Base-by-base conservation (phyloP, 2,329 filamentous ascomycete species). In the Triangularia setosa region DNA sequence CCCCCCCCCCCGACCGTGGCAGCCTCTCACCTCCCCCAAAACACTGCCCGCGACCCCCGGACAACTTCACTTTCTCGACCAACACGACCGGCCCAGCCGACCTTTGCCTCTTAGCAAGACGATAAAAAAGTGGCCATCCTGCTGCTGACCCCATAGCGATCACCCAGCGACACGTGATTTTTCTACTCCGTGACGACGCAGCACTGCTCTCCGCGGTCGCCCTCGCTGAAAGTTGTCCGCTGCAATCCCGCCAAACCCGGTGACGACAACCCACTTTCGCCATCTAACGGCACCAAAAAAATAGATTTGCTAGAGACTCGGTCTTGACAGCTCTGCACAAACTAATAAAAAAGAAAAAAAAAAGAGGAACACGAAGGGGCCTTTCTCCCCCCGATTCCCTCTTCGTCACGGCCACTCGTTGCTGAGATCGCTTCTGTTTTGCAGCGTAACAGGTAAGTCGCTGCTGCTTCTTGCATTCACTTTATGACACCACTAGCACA, bases 321-420 rank as follows among this genome's bases (percentile, higher is more conserved):
- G 30, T 33, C 30, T 33, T 33, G 30, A 48, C n/a, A 30, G 44
- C 48, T 30, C 48, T 25, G 33, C 44, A 40, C 48, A 59, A 14
- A 25, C 33, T 1, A 33, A 57, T 12, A 52, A 52, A 52, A 21
- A 5, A 7, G 61, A 6, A 24, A 24, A 63, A 7, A 48, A 30
- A 24, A 48, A 44, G 58, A 63, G 24, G 52, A 64, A 53, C 66
- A 65, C 33, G 54, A 64, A 75, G 75, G 78, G 73, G 70, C 74
- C 74, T 72, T 69, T 71, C 69, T 67, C 72, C 63, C 65, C 61
- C 65, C 59, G 61, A 48, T 60, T 33, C 44, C 57, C 57, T 58
- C 55, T 61, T 35, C 62, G 35, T 56, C 62, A 65, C 59, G 64
- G 58, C 63, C 67, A 66, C 63, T 66, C 61, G 62, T 69, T 68